Evolutionary conservation across 768 basidiomycete genomes (phyloP), one percentile per base, ranked within the genome.

Genomic region (Roridomyces roridus): DNA sequence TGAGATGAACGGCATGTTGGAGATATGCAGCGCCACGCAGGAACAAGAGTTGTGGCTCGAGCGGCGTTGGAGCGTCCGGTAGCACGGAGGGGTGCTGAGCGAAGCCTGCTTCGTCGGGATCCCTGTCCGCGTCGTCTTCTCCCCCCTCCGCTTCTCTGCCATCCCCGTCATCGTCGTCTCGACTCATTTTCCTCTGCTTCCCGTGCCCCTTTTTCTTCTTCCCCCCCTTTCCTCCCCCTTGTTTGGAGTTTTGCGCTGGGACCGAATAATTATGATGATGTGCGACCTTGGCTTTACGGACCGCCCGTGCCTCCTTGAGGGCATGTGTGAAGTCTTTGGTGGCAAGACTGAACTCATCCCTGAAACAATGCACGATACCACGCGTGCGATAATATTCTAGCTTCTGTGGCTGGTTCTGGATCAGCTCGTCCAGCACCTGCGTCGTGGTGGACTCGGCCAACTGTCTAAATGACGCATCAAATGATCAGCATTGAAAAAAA

Each of bases 301-400:
- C 73, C 0, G 84, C 80, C 29, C 91, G 85, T 0, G 91, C 83
- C 73, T 95, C 91, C 63, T 85, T 87, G 57, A 95, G 80, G 4
- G 89, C 92, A 59, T 86, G 71, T 0, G 93, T 94, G 58, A 92
- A 94, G 68, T 94, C 92, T 65, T 85, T 89, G 25, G 82, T 84
- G 1, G 93, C 93, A 28, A 81, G 77, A 3, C 75, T 56, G 64
- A 87, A 94, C 68, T 94, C 92, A 57, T 95, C 92, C 44, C 91
- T 84, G 78, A 94, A 95, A 68, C 88, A 90, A 64, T 90, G 90
- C 12, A 95, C 92, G 53, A 95, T 91, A 9, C 93, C 94, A n/a
- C 92, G 85, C 1, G 94, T 94, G 42, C 94, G 86, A 67, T 85
- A 90, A 70, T 90, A 94, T 71, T 95, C 92, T 29, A 95, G 82